phyloP scores from a whole-genome alignment of 441 rosid species.

The Croton laevigatus region DNA sequence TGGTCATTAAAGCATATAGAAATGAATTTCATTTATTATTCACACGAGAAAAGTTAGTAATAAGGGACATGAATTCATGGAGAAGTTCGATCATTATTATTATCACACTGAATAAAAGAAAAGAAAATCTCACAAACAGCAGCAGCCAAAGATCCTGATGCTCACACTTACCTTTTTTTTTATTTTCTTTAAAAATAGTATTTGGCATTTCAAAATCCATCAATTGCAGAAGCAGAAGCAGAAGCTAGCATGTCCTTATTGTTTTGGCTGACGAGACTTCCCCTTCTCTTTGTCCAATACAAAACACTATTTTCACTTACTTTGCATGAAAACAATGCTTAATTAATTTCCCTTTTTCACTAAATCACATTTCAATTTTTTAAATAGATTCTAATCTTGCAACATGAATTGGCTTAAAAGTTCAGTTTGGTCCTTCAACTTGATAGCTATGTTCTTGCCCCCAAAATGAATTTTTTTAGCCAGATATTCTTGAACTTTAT shows the following conservation, averaged over 20 bases:
- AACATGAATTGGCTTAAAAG: no score
- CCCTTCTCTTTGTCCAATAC: not conserved
- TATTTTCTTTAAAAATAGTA: not conserved
- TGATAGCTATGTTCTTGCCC: no score
- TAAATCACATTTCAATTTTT: no score
- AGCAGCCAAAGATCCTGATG: not conserved
- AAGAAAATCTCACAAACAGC: not conserved
- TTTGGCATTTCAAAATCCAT: not conserved
- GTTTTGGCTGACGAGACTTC: conserved; percentile 1
- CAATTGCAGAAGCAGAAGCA: not conserved
- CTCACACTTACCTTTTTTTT: not conserved
- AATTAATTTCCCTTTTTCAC: not conserved
- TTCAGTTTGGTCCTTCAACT: no score
- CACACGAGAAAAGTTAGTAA: not conserved
- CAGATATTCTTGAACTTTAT: no score
- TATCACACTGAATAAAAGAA: not conserved
- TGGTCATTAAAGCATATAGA: not conserved
- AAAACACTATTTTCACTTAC: not conserved
- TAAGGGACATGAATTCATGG: not conserved
- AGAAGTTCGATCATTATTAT: conserved; percentile 5
- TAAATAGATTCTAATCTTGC: no score
- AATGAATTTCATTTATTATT: not conserved
- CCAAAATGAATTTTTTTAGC: no score
- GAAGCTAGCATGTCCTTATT: not conserved
- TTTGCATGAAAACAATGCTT: not conserved